phyloP scores from a whole-genome alignment of 257 asterid species.

The Ophiorrhiza pumila region DNA sequence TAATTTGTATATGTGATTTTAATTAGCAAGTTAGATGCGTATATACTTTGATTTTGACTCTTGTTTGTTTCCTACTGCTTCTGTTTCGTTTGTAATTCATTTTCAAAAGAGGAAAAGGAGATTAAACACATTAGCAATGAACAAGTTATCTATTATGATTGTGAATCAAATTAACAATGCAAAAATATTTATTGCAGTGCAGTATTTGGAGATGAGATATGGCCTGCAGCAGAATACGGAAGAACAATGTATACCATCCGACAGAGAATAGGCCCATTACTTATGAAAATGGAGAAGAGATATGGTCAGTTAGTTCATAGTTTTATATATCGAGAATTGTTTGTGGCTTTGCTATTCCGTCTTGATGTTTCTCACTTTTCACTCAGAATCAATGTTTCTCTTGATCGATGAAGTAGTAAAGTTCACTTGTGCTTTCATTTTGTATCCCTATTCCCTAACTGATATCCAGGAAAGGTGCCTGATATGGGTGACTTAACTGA shows the following conservation, averaged over 20 bases:
- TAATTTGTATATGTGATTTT: too few relatives aligned
- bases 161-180: slow-evolving; percentile 24
- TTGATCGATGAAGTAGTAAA: too few relatives aligned
- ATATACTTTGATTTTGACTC: background rate
- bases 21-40: too few relatives aligned
- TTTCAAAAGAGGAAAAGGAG: background rate
- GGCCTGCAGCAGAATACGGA: slow-evolving; percentile 99
- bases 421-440: background rate
- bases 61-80: background rate
- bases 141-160: background rate
- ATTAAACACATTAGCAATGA: background rate
- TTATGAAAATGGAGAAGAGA: slow-evolving; percentile 89
- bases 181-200: slow-evolving; percentile 70
- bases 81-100: background rate
- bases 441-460: background rate
- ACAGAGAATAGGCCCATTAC: slow-evolving; percentile 81
- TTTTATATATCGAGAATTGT: background rate
- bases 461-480: slow-evolving; percentile 67
- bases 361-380: background rate
- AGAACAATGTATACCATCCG: slow-evolving; percentile 95
- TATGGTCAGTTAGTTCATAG: slow-evolving; percentile 46
- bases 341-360: background rate
- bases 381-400: background rate
- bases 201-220: slow-evolving; percentile 92
- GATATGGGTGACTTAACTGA: slow-evolving; percentile 70